A percentile compares a stretch with the other conserved stretches of the same genome.
Evolutionary conservation across 352 stramenopile species (phyloP).

Genomic region (Phytophthora pistaciae): DNA sequence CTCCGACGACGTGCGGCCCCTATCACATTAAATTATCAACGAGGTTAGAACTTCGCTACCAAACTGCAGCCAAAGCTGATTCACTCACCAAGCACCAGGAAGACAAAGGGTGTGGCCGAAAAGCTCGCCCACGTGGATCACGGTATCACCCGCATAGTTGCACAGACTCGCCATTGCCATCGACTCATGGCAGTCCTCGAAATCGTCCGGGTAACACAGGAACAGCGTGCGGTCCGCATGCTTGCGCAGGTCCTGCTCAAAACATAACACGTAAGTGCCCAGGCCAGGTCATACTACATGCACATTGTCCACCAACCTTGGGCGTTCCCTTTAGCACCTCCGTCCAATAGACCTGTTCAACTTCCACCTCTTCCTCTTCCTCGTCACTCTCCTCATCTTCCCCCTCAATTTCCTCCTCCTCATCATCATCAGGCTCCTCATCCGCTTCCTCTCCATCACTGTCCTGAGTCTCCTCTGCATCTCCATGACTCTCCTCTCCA

Average conservation of each 20-base stretch:
- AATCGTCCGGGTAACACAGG: conserved; percentile 95
- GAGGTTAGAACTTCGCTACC: neutral
- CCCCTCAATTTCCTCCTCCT: conserved; percentile 24
- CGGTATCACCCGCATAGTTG: conserved; percentile 91
- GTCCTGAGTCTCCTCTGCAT: conserved; percentile 36
- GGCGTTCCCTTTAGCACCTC: conserved; percentile 80
- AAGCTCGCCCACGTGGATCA: conserved; percentile 96
- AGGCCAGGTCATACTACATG: neutral
- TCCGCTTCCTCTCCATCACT: conserved; percentile 40
- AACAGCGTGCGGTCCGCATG: conserved; percentile 90
- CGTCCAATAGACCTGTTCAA: conserved; percentile 89
- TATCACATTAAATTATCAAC: conserved; percentile 34
- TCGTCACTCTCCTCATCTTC: conserved; percentile 34
- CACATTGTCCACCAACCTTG: conserved; percentile 46
- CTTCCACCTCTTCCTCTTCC: conserved; percentile 77
- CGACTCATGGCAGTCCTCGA: conserved; percentile 86
- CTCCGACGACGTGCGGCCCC: conserved; percentile 91
- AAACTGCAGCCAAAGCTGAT: neutral
- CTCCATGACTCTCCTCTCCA: conserved; percentile 40
- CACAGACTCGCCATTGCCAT: conserved; percentile 92
- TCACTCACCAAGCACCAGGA: conserved; percentile 83
- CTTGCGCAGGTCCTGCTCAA: conserved; percentile 63
- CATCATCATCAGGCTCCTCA: conserved; percentile 33
- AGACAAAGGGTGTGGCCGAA: conserved; percentile 91
- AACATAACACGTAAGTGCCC: neutral